These are phyloP conservation scores for Wickerhamomyces alni DNA, from an alignment of 805 yeast genomes.

Conservation along the genomic window DNA sequence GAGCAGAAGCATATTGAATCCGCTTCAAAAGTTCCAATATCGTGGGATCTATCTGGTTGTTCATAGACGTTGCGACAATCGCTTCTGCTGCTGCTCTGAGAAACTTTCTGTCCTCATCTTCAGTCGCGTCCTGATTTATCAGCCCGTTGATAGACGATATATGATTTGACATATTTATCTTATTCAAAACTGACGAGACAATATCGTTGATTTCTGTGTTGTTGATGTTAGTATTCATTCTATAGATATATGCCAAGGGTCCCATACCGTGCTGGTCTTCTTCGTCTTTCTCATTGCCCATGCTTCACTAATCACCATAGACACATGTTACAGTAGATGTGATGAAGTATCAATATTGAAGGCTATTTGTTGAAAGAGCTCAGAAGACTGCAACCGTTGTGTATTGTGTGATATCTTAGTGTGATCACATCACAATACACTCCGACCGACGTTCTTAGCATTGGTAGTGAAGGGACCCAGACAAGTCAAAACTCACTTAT, in stretches of 20 bases:
- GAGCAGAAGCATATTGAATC: constrained; percentile 42
- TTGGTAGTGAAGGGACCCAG: too few species aligned
- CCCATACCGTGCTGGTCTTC: neutral
- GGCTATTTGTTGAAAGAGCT: too few species aligned
- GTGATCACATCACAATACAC: neutral
- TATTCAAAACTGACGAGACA: neutral
- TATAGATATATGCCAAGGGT: too few species aligned
- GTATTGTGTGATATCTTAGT: neutral
- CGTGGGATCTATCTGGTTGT: constrained; percentile 53
- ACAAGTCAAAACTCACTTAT: too few species aligned
- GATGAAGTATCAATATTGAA: too few species aligned
- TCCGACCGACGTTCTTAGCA: too few species aligned
- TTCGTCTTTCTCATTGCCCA: neutral
- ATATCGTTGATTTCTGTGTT: constrained; percentile 1
- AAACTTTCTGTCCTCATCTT: constrained; percentile 48
- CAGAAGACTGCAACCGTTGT: too few species aligned
- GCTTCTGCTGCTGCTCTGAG: constrained; percentile 58
- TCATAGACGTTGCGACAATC: constrained; percentile 44
- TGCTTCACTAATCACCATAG: neutral
- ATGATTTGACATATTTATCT: constrained; percentile 1
- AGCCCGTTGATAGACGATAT: constrained; percentile 5
- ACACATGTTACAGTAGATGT: too few species aligned
- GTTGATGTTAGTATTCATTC: neutral
- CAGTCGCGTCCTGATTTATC: constrained; percentile 5
- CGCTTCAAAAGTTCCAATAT: constrained; percentile 52